These are phyloP conservation scores for Aspergillus eucalypticola DNA, from an alignment of 2,329 filamentous ascomycete genomes.

Conservation along the genomic window DNA sequence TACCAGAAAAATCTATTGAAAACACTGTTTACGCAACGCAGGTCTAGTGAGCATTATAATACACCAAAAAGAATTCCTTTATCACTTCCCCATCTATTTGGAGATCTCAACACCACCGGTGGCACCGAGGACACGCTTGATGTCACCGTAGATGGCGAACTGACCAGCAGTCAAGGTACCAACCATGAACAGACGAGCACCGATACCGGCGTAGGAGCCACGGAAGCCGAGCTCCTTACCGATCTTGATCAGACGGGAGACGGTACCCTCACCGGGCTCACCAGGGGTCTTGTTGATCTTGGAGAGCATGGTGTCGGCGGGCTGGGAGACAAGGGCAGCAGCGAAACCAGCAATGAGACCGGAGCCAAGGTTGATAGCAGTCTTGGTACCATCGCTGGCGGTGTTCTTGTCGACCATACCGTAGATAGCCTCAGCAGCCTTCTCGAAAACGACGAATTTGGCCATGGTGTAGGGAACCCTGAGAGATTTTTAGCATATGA, in stretches of 20 bases:
- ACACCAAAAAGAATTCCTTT: slow-evolving; percentile 23
- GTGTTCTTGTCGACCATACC: slow-evolving; percentile 67
- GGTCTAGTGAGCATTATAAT: slow-evolving; percentile 24
- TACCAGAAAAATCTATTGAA: slow-evolving; percentile 20
- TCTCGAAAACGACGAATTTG: slow-evolving; percentile 94
- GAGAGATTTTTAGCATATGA: slow-evolving; percentile 10
- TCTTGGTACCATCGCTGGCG: slow-evolving; percentile 69
- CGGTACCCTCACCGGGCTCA: slow-evolving; percentile 79
- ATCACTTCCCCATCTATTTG: slow-evolving; percentile 38
- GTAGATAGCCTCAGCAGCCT: slow-evolving; percentile 76
- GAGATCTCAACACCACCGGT: slow-evolving; percentile 73
- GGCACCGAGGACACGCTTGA: slow-evolving; percentile 70
- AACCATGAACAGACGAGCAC: slow-evolving; percentile 74
- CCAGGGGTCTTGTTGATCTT: slow-evolving; percentile 97
- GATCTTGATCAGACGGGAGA: slow-evolving; percentile 81
- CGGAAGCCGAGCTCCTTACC: slow-evolving; percentile 78
- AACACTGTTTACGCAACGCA: slow-evolving; percentile 20
- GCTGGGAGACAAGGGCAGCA: slow-evolving; percentile 82
- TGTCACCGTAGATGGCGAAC: slow-evolving; percentile 83
- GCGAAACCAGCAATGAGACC: slow-evolving; percentile 86
- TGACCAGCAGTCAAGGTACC: slow-evolving; percentile 76
- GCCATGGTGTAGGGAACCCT: slow-evolving; percentile 91
- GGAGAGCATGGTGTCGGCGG: slow-evolving; percentile 88
- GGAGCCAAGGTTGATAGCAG: slow-evolving; percentile 78
- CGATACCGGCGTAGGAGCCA: slow-evolving; percentile 78